Conservation (phyloP, 2,329 filamentous ascomycete species). For the Sporothrix curviconia region DNA sequence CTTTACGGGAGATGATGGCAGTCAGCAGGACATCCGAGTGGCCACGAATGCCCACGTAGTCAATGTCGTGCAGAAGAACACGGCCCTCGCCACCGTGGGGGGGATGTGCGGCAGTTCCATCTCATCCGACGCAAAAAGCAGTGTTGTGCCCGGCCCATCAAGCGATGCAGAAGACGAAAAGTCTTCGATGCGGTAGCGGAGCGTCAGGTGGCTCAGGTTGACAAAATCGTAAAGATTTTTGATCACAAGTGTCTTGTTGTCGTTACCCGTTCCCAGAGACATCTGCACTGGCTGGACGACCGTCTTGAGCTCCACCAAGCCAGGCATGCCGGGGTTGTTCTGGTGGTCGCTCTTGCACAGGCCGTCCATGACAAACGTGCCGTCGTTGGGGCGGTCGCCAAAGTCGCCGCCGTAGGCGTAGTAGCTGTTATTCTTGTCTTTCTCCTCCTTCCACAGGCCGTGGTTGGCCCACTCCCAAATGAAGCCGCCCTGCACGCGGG, state of each 20-base stretch:
- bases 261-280: slow-evolving; percentile 29
- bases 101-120: slow-evolving; percentile 36
- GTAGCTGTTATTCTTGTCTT: slow-evolving; percentile 34
- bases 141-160: slow-evolving; percentile 14
- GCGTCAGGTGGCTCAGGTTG: slow-evolving; percentile 36
- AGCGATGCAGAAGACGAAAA: slow-evolving; percentile 24
- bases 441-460: slow-evolving; percentile 43
- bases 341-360: slow-evolving; percentile 45
- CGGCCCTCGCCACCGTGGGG: slow-evolving; percentile 31
- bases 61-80: slow-evolving; percentile 27
- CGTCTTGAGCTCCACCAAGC: slow-evolving; percentile 51
- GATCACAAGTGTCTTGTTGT: slow-evolving; percentile 25
- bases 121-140: slow-evolving; percentile 29
- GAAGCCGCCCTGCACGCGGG: slow-evolving; percentile 58
- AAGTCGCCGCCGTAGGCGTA: slow-evolving; percentile 59
- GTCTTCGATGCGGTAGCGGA: slow-evolving; percentile 38
- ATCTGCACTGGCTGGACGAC: slow-evolving; percentile 49
- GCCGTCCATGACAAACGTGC: slow-evolving; percentile 58
- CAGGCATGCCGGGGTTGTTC: slow-evolving; percentile 48
- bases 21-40: slow-evolving; percentile 10
- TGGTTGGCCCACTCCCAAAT: slow-evolving; percentile 64
- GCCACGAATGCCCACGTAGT: slow-evolving; percentile 37
- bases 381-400: slow-evolving; percentile 53
- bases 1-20: neutral
- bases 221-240: slow-evolving; percentile 47